Evolutionary conservation across 768 basidiomycete species (phyloP).

Genomic region (Suillus weaverae): DNA sequence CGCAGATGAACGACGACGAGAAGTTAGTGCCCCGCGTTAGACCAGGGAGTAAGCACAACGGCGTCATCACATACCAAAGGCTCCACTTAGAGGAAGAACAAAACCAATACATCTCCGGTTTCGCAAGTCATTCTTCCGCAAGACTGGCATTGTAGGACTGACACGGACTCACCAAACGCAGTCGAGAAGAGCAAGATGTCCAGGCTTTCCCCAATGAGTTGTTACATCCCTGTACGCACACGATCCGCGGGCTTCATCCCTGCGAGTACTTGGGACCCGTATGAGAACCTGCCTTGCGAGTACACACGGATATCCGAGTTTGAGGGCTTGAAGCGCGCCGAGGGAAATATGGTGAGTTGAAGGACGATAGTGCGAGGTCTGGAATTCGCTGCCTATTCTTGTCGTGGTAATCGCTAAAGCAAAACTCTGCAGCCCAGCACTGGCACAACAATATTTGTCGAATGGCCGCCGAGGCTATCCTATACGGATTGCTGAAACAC

Average conservation of each 20-base stretch:
- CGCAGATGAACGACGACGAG: conserved; percentile 51
- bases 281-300: conserved; percentile 90
- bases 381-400: conserved; percentile 15
- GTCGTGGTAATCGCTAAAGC: neutral
- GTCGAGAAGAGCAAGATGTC: conserved; percentile 78
- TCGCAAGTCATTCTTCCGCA: neutral
- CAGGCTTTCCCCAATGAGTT: conserved; percentile 91
- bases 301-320: conserved; percentile 96
- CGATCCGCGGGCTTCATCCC: conserved; percentile 88
- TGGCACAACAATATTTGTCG: conserved; percentile 74
- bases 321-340: conserved; percentile 90
- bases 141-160: neutral
- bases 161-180: conserved; percentile 60
- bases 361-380: conserved; percentile 74
- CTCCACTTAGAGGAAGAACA: conserved; percentile 84
- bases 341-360: conserved; percentile 65
- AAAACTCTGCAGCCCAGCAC: conserved; percentile 61
- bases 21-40: conserved; percentile 61
- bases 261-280: conserved; percentile 95
- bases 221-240: conserved; percentile 78
- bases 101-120: conserved; percentile 58
- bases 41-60: conserved; percentile 54
- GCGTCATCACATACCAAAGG: conserved; percentile 65
- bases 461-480: conserved; percentile 39
- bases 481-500: conserved; percentile 86